Base-by-base conservation (phyloP, 331 rosid genomes). In the Pyrus hybrid region DNA sequence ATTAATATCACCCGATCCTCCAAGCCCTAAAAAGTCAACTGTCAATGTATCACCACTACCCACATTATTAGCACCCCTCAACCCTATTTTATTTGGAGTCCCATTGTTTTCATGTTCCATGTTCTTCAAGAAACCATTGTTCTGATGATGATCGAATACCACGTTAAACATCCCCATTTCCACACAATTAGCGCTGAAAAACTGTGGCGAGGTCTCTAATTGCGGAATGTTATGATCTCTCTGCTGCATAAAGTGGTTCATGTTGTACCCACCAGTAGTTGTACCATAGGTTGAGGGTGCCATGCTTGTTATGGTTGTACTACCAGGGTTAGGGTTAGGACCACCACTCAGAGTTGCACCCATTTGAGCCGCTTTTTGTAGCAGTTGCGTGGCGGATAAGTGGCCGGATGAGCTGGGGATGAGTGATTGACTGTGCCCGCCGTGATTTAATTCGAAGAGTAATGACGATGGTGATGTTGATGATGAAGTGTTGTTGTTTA, bases 371-470 rank as follows among this genome's bases (percentile, higher is more conserved):
- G 47, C 47, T 41, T 41, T 41, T 12, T 41, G 47, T 2, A 94
- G 71, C 80, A 94, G 70, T 0, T 97, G 96, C 0, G 97, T 94
- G 20, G 97, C 97, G 0, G 99, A 92, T 90, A 90, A 84, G 85
- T 83, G 87, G 28, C 84, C 77, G 3, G 86, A 26, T 45, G 70
- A 26, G 29, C 43, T 45, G 10, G 77, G 43, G 45, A 62, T 22
- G 16, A 25, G 69, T 21, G 14, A n/a, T n/a, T 71, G 56, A n/a
- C 63, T 7, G 29, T 58, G 63, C 28, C 63, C 7, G 26, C 58
- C 70, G 11, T n/a, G 33, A 25, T 23, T 72, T 32, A 33, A n/a
- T 35, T 21, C 70, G 18, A 66, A 66, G 20, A 35, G 77, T 7
- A 56, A 22, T 28, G 49, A 60, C 4, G 77, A 35, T 21, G 64